Percentiles rank a stretch among this genome's conserved stretches.
phyloP scores from a whole-genome alignment of 2,329 filamentous ascomycete genomes.

The Microcyclospora tardicrescens region DNA sequence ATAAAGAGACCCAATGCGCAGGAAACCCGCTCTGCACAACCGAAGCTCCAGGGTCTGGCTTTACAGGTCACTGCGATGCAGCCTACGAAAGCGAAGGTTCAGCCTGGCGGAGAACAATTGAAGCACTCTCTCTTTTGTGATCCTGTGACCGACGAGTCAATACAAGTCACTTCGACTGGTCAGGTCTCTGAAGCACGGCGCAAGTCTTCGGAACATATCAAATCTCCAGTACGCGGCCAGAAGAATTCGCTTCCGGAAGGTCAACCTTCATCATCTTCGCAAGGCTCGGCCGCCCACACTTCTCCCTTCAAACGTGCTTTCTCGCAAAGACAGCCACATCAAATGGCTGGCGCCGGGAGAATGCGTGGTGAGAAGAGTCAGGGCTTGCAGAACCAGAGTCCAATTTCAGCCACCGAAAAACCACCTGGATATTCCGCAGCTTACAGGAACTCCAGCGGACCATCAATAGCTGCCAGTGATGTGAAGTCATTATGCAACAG shows the following conservation, averaged over 20 bases:
- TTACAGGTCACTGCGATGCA: constrained; percentile 13
- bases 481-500: not conserved
- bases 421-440: not conserved
- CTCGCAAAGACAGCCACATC: constrained; percentile 15
- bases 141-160: constrained; percentile 3
- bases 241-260: not conserved
- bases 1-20: constrained; percentile 6
- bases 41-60: constrained; percentile 16
- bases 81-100: constrained; percentile 6
- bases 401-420: not conserved
- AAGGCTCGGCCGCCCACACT: not conserved
- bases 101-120: constrained; percentile 13
- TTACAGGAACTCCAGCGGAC: not conserved
- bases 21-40: constrained; percentile 1
- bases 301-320: constrained; percentile 3
- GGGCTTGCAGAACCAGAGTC: constrained; percentile 5
- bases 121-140: constrained; percentile 20
- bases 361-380: too few species aligned
- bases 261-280: not conserved
- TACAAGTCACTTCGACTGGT: not conserved
- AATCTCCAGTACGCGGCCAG: not conserved
- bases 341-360: not conserved
- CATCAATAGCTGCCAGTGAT: not conserved
- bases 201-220: not conserved
- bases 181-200: not conserved